Evolutionary conservation across 345 rosid species (phyloP).

Genomic region (Eutrema heterophyllum): DNA sequence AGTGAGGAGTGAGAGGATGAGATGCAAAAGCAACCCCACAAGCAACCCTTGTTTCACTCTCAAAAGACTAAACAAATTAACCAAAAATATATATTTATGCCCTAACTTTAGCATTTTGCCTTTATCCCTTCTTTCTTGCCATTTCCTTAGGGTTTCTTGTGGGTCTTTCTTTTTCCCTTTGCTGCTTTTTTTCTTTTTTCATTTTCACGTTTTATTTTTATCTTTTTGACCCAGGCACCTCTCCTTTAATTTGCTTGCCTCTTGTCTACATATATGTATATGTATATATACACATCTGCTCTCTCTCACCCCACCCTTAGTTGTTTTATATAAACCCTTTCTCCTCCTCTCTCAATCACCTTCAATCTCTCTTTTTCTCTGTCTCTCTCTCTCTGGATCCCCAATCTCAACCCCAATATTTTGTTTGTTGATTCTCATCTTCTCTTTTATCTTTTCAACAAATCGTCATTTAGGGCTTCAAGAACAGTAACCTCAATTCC

Average conservation of each 20-base stretch:
- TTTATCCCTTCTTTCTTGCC: conserved; percentile 44
- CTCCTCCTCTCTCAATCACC: conserved; percentile 23
- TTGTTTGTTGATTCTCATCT: conserved; percentile 15
- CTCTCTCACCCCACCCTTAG: conserved; percentile 26
- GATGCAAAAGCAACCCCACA: conserved; percentile 48
- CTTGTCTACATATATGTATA: conserved; percentile 16
- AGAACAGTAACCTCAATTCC: conserved; percentile 16
- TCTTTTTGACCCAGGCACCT: conserved; percentile 28
- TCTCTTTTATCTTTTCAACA: conserved; percentile 22
- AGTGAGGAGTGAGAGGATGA: conserved; percentile 35
- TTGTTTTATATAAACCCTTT: conserved; percentile 34
- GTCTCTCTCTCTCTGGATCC: conserved; percentile 20
- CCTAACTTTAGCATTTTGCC: conserved; percentile 35
- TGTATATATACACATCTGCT: not conserved
- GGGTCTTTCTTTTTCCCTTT: conserved; percentile 34
- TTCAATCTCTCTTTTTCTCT: conserved; percentile 7
- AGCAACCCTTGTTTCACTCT: conserved; percentile 46
- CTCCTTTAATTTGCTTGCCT: conserved; percentile 30
- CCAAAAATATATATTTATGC: conserved; percentile 28
- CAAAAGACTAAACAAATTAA: conserved; percentile 32
- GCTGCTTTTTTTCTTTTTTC: conserved; percentile 21
- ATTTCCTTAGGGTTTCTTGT: conserved; percentile 40
- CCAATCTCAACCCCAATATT: not conserved
- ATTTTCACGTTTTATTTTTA: conserved; percentile 15
- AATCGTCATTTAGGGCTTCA: conserved; percentile 9